Percentiles rank a stretch among this genome's conserved stretches.
These are phyloP conservation scores for Halophytophthora polymorphica DNA, from an alignment of 352 stramenopile genomes.

Conservation along the genomic window DNA sequence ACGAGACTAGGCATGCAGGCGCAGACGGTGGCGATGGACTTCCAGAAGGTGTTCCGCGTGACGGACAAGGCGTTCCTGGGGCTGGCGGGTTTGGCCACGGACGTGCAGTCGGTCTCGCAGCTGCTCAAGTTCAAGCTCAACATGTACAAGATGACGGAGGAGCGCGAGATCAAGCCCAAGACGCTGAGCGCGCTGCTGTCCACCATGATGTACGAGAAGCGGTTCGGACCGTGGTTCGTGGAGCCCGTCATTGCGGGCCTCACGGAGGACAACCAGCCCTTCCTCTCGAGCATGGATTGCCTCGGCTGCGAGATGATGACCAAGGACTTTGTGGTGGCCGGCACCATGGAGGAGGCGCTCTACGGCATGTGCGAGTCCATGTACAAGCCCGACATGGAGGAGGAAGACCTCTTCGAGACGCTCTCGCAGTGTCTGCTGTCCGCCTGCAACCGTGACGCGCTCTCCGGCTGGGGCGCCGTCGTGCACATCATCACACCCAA, in stretches of 20 bases:
- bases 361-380: constrained; percentile 99
- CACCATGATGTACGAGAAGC: constrained; percentile 98
- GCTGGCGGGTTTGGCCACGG: constrained; percentile 95
- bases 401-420: constrained; percentile 97
- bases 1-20: constrained; percentile 95
- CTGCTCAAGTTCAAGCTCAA: constrained; percentile 94
- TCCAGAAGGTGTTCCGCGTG: constrained; percentile 99
- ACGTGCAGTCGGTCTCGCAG: constrained; percentile 97
- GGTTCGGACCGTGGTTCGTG: constrained; percentile 99
- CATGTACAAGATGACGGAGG: constrained; percentile 98
- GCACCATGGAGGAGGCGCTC: constrained; percentile 97
- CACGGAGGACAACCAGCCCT: constrained; percentile 93
- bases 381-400: constrained; percentile 95
- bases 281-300: constrained; percentile 97
- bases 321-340: constrained; percentile 97
- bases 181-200: constrained; percentile 96
- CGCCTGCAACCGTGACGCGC: constrained; percentile 97
- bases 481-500: constrained; percentile 97
- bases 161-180: constrained; percentile 98
- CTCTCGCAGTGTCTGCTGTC: constrained; percentile 97
- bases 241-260: constrained; percentile 98
- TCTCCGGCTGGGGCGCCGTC: constrained; percentile 97
- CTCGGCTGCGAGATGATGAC: constrained; percentile 95
- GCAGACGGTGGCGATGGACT: constrained; percentile 97
- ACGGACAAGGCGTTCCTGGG: constrained; percentile 95